Evolutionary conservation across 2,329 filamentous ascomycete species (phyloP).

Genomic region (Coniochaeta sp.): DNA sequence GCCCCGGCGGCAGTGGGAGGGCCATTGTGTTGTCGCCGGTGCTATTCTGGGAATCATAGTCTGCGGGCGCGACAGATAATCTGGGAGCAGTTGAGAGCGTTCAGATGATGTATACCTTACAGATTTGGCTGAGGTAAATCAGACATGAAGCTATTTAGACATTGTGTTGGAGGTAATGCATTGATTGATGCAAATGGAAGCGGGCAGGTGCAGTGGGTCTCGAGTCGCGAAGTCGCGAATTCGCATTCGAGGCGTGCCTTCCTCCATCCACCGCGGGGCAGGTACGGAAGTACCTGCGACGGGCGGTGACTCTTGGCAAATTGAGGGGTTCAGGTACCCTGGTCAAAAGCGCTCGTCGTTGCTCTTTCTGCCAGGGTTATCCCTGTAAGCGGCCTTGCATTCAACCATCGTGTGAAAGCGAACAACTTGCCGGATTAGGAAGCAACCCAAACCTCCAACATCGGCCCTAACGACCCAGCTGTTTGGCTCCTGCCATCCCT

Average conservation of each 20-base stretch:
- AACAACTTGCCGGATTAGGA: background rate
- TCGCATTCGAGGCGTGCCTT: background rate
- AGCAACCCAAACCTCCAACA: background rate
- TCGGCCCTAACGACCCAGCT: background rate
- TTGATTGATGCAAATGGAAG: background rate
- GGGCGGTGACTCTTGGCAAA: background rate
- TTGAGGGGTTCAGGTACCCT: background rate
- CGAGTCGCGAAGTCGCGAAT: background rate
- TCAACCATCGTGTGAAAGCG: background rate
- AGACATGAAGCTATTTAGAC: background rate
- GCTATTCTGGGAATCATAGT: slow-evolving; percentile 1
- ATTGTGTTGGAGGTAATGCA: background rate
- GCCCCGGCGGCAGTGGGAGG: slow-evolving; percentile 40
- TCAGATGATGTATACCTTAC: background rate
- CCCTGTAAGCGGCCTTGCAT: background rate
- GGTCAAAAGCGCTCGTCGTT: background rate
- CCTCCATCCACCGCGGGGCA: background rate
- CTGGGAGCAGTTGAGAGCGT: background rate
- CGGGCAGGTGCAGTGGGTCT: background rate
- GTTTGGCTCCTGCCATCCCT: background rate
- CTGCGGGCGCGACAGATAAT: background rate
- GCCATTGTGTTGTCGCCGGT: slow-evolving; percentile 32
- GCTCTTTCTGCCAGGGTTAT: background rate
- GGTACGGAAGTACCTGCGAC: background rate
- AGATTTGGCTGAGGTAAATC: too few relatives aligned